These are phyloP conservation scores for Coniella lustricola DNA, from an alignment of 2,329 filamentous ascomycete genomes.

Conservation along the genomic window DNA sequence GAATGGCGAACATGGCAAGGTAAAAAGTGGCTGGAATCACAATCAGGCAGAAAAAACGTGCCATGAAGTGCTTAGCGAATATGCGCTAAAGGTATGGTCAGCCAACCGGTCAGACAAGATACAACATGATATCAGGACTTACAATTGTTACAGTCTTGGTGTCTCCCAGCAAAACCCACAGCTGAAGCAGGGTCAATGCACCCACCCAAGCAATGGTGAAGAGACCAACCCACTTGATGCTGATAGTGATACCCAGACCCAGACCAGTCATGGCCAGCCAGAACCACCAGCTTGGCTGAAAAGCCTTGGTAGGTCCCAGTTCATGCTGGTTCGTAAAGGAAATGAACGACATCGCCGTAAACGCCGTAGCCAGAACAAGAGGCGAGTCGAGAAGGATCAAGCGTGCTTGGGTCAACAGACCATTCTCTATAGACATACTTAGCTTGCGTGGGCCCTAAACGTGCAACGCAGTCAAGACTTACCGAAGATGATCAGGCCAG, in stretches of 20 bases:
- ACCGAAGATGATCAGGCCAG: slow-evolving; percentile 88
- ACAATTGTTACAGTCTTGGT: slow-evolving; percentile 69
- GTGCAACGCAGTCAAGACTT: slow-evolving; percentile 29
- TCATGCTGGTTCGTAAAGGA: slow-evolving; percentile 98
- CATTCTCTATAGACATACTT: slow-evolving; percentile 63
- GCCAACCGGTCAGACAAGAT: not conserved
- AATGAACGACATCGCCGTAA: slow-evolving; percentile 83
- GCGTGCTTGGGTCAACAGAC: slow-evolving; percentile 87
- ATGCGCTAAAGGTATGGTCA: slow-evolving; percentile 44
- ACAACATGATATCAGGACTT: slow-evolving; percentile 21
- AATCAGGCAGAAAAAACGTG: slow-evolving; percentile 84
- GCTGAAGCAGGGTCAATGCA: slow-evolving; percentile 78
- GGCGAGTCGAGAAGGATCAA: slow-evolving; percentile 95
- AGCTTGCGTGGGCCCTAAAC: slow-evolving; percentile 22
- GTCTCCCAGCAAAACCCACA: slow-evolving; percentile 93
- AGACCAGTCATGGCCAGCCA: slow-evolving; percentile 86
- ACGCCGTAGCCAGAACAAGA: slow-evolving; percentile 84
- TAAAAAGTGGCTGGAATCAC: slow-evolving; percentile 86
- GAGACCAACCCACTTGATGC: slow-evolving; percentile 97
- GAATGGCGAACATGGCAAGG: slow-evolving; percentile 93
- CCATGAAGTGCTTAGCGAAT: slow-evolving; percentile 91
- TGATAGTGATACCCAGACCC: slow-evolving; percentile 80
- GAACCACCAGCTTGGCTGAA: slow-evolving; percentile 93
- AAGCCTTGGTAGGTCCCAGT: slow-evolving; percentile 80
- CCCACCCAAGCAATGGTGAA: slow-evolving; percentile 99